Base-by-base conservation (phyloP, 2,329 filamentous ascomycete species). In the Aspergillus oerlinghausenensis region DNA sequence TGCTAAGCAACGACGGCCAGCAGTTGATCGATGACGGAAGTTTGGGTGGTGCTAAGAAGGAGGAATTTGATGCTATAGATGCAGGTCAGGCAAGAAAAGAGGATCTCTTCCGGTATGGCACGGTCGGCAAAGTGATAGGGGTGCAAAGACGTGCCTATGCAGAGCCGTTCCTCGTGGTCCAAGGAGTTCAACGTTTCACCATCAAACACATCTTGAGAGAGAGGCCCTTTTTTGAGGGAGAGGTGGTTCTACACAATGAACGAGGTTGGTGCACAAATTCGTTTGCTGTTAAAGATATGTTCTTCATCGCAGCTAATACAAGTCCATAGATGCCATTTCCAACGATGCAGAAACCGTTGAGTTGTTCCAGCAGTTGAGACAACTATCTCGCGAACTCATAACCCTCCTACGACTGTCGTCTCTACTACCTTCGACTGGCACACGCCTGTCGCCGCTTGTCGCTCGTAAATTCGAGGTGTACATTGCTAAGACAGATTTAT, bases 381-480 rank as follows among this genome's bases (percentile, higher is more conserved):
- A 89, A 57, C 80, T 93, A 48, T 95, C 92, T 5, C 84, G 90
- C 59, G 93, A 97, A 73, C 84, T 97, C 45, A 84, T 97, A 25
- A 88, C 89, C 1, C 84, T 96, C 25, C 81, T 97, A 29, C 84
- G 92, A 51, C 83, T 97, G 6, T 92, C 91, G 1, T 90, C 92
- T 1, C 82, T 96, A n/a, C 80, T 97, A 17, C 86, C 89, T 19
- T 84, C 89, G 57, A 82, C 84, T 45, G 84, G 86, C 26, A 82
- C 85, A 0, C 82, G 82, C 3, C 77, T 97, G 17, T 92, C 92
- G 3, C 92, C 93, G 0, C 78, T 93, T n/a, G 82, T 97, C 52
- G 91, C 91, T 0, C 85, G 92, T 51, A 85, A 92, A 52, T 84
- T 99, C 47, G 92, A 97, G 68, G 77, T 92, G 53, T 94, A 91